A percentile compares a stretch with the other conserved stretches of the same genome.
Conservation (phyloP, 306 rosid genomes). For the Albizia julibrissin region DNA sequence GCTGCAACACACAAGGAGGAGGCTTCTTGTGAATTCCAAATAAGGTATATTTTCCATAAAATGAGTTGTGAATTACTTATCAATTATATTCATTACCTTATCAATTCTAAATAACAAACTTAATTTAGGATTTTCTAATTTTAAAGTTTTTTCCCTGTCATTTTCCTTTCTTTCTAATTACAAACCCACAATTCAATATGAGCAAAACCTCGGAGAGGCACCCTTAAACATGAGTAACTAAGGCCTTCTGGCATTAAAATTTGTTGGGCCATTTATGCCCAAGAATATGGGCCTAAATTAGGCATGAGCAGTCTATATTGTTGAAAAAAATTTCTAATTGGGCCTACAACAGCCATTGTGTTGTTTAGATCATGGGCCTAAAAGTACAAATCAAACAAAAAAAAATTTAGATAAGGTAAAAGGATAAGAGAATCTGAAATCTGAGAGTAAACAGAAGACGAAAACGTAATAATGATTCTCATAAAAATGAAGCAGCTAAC, state of each 20-base stretch:
- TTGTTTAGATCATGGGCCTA: background rate
- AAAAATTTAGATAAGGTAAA: background rate
- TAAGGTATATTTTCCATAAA: no score
- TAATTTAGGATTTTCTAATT: no score
- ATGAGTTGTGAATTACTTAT: no score
- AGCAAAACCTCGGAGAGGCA: background rate
- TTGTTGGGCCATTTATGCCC: background rate
- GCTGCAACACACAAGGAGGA: background rate
- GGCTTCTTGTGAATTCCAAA: background rate
- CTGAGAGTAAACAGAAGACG: background rate
- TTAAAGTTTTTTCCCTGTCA: no score
- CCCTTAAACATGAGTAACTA: background rate
- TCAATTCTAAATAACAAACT: no score
- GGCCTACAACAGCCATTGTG: background rate
- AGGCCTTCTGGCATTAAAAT: background rate
- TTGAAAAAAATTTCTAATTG: background rate
- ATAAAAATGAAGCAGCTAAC: background rate
- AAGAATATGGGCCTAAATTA: background rate
- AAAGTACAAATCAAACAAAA: background rate
- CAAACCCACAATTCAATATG: background rate
- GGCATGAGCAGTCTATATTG: background rate
- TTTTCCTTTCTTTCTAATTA: background rate
- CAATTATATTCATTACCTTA: background rate
- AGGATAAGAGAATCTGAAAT: constrained; percentile 24
- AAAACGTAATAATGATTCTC: background rate